Evolutionary conservation across 2,329 filamentous ascomycete species (phyloP).

Genomic region (Neonectria magnoliae): DNA sequence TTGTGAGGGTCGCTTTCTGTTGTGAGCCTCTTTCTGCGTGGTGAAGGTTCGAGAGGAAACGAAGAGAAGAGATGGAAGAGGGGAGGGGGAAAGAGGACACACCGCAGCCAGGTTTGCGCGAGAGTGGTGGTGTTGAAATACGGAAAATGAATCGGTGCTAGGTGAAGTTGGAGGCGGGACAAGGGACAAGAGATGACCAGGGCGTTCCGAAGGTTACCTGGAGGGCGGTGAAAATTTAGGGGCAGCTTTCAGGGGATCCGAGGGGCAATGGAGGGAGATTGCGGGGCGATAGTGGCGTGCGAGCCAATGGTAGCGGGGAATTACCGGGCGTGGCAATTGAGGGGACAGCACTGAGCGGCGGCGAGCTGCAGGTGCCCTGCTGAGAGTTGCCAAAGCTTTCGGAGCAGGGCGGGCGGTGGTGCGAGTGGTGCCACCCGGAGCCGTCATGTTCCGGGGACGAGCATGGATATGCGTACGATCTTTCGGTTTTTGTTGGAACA

Average conservation of each 20-base stretch:
- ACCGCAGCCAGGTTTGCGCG: constrained; percentile 3
- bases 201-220: constrained; percentile 30
- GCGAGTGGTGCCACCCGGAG: constrained; percentile 39
- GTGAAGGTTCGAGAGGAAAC: background rate
- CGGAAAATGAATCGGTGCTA: constrained; percentile 15
- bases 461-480: constrained; percentile 41
- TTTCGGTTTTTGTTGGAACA: constrained; percentile 39
- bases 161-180: constrained; percentile 18
- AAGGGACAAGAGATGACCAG: constrained; percentile 18
- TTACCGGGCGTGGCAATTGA: constrained; percentile 33
- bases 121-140: constrained; percentile 11
- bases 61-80: background rate
- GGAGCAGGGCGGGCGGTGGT: constrained; percentile 29
- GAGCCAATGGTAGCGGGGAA: constrained; percentile 30
- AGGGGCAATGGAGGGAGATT: constrained; percentile 12
- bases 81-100: background rate
- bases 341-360: background rate
- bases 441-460: constrained; percentile 34
- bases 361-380: background rate
- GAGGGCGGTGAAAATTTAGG: constrained; percentile 44
- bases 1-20: constrained; percentile 19
- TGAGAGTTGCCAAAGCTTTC: constrained; percentile 16
- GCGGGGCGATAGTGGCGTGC: constrained; percentile 27
- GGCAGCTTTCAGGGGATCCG: constrained; percentile 36
- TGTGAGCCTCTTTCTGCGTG: background rate